Evolutionary conservation across 2,329 filamentous ascomycete genomes (phyloP), one percentile per base, ranked within the genome.

Genomic region (Aureobasidium subglaciale): DNA sequence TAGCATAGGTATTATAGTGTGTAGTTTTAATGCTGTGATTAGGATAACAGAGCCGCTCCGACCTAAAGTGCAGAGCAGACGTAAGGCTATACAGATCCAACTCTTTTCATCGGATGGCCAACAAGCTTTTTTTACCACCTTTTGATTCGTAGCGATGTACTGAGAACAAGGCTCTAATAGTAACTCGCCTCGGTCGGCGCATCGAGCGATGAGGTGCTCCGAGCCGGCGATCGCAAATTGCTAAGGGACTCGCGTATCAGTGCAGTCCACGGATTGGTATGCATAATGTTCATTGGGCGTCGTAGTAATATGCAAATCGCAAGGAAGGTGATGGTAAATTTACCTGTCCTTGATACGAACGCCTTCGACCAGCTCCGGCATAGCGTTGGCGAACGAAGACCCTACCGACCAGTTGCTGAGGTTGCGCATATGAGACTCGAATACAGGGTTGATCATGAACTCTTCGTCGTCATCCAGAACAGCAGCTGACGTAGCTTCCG

Each of bases 391-490:
- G 35, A 70, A 70, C 7, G 56, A 29, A 11, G 37, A n/a, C 16
- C 56, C 56, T 1, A 96, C 66, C 57, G 82, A 86, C 90, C 91
- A 96, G 64, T 95, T 95, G 58, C 84, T 80, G 35, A 90, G 66
- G 40, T 87, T 78, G 3, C 86, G 73, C 46, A 96, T 66, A 67
- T 96, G 90, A 34, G 83, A 77, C 71, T 95, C 88, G 67, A 95
- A 96, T 0, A 89, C 87, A 0, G 90, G 90, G 61, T 93, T 95
- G 60, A 96, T 89, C 60, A 87, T 78, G 58, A 90, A 75, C 63
- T 90, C 85, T 8, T 85, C 82, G 5, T 73, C 72, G 5, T 61
- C 60, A 5, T 56, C 54, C 3, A 76, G 18, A 6, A 45, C 22
- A 41, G 45, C 15, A 45, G 50, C n/a, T 30, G 50, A 16, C 55